Base-by-base conservation (phyloP, 1,139 yeast species). In the Eremothecium gossypii region DNA sequence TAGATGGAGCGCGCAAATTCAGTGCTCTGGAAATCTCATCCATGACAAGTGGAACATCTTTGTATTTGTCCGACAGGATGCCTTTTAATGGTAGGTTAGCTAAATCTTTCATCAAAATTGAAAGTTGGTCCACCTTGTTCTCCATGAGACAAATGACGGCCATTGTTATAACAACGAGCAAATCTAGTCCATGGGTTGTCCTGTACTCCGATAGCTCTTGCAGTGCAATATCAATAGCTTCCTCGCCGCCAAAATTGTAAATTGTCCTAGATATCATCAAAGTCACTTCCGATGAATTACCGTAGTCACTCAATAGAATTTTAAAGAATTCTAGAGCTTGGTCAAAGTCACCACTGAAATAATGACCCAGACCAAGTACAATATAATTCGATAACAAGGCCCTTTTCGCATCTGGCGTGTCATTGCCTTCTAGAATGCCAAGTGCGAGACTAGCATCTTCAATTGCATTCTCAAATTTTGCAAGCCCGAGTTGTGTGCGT, bases 81-180 rank as follows among this genome's bases (percentile, higher is more conserved):
- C 71, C 75, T 0, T 58, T 55, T 33, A 81, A 57, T 2, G 79
- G 61, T 35, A 85, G 60, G 0, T 69, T 64, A 20, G 66, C 68
- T 36, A 89, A 65, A 57, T 86, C 95, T 42, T 72, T 72, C 13
- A 85, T 73, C 0, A 93, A 79, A 1, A 70, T 74, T 36, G 75
- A 64, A 49, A 83, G 71, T 27, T 82, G 86, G 0, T 66, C 69
- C 4, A 38, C 38, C 11, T 50, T 49, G n/a, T 50, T 46, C 41
- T 84, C 87, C 11, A 77, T 70, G 5, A 89, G 60, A 0, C 94
- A 79, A 35, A 89, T 78, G 0, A 94, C 91, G 5, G 95, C 96
- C 37, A 89, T 68, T 0, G 87, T 75, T 41, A 87, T 61, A 0
- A 84, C 79, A 7, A 84, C 77, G 27, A 77, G 58, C 37, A 85